Evolutionary conservation across 208 protist species (phyloP).

Genomic region (Acanthamoeba triangularis): DNA sequence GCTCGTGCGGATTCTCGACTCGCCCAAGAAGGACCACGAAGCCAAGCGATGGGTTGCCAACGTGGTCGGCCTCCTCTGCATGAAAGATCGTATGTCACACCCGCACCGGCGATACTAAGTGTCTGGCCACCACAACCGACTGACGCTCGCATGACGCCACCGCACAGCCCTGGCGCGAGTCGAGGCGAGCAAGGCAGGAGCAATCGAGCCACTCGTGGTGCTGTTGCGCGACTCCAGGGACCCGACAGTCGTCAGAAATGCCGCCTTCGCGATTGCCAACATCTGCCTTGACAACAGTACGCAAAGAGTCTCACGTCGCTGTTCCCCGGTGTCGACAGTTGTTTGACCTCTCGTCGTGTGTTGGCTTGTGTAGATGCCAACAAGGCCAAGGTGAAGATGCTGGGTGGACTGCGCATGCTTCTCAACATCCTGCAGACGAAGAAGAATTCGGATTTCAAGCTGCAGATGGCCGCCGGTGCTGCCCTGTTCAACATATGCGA

Average conservation of each 20-base stretch:
- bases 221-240: slow-evolving; percentile 16
- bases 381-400: slow-evolving; percentile 62
- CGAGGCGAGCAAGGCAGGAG: neutral
- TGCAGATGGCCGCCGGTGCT: slow-evolving; percentile 13
- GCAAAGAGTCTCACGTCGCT: neutral
- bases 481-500: slow-evolving; percentile 47
- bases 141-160: neutral
- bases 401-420: neutral
- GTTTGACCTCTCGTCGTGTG: too few relatives aligned
- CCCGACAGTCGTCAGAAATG: slow-evolving; percentile 16
- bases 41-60: slow-evolving; percentile 44
- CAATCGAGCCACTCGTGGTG: slow-evolving; percentile 29
- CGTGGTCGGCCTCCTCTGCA: slow-evolving; percentile 49
- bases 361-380: neutral
- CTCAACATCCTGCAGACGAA: slow-evolving; percentile 38
- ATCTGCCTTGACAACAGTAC: slow-evolving; percentile 46
- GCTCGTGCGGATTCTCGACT: slow-evolving; percentile 45
- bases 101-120: too few relatives aligned
- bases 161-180: slow-evolving; percentile 9
- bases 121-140: too few relatives aligned
- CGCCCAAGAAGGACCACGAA: slow-evolving; percentile 52
- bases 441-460: neutral
- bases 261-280: slow-evolving; percentile 24
- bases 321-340: too few relatives aligned
- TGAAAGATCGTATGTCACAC: neutral